These are phyloP conservation scores for Metarhizium brunneum DNA, from an alignment of 2,329 filamentous ascomycete species.

Conservation along the genomic window DNA sequence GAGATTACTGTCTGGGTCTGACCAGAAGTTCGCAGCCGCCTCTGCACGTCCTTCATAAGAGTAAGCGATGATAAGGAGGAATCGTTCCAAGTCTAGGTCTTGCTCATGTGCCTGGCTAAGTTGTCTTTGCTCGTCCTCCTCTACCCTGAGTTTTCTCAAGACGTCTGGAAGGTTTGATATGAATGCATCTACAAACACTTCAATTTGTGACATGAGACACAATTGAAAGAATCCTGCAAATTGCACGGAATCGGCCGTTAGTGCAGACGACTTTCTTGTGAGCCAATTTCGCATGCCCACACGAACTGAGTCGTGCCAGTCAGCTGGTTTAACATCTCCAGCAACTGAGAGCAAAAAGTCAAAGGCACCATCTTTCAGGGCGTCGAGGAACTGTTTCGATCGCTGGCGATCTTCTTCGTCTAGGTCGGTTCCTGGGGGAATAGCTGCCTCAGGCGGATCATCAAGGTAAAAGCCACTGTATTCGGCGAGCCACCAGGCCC, in stretches of 20 bases:
- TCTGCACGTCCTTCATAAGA: conserved; percentile 80
- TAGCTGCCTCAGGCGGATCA: conserved; percentile 49
- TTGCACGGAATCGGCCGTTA: conserved; percentile 57
- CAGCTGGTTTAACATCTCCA: conserved; percentile 67
- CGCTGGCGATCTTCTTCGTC: conserved; percentile 60
- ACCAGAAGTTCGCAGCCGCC: conserved; percentile 83
- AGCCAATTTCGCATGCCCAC: conserved; percentile 74
- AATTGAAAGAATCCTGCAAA: conserved; percentile 66
- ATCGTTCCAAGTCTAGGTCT: conserved; percentile 73
- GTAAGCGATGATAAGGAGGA: conserved; percentile 86
- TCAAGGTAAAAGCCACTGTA: conserved; percentile 88
- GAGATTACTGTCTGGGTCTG: conserved; percentile 82
- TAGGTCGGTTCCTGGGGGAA: conserved; percentile 52
- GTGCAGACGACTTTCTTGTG: conserved; percentile 65
- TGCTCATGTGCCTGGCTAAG: conserved; percentile 56
- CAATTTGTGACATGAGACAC: conserved; percentile 70
- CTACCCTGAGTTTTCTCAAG: conserved; percentile 71
- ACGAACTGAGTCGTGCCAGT: conserved; percentile 84
- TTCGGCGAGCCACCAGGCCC: conserved; percentile 83
- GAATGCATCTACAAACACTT: conserved; percentile 82
- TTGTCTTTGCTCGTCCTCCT: conserved; percentile 81
- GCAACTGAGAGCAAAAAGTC: conserved; percentile 84
- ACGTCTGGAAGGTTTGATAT: conserved; percentile 94
- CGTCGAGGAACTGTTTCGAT: conserved; percentile 63
- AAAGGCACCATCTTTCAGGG: conserved; percentile 80